Evolutionary conservation across 163 green algal species (phyloP).

Genomic region (Chlorella variabilis): DNA sequence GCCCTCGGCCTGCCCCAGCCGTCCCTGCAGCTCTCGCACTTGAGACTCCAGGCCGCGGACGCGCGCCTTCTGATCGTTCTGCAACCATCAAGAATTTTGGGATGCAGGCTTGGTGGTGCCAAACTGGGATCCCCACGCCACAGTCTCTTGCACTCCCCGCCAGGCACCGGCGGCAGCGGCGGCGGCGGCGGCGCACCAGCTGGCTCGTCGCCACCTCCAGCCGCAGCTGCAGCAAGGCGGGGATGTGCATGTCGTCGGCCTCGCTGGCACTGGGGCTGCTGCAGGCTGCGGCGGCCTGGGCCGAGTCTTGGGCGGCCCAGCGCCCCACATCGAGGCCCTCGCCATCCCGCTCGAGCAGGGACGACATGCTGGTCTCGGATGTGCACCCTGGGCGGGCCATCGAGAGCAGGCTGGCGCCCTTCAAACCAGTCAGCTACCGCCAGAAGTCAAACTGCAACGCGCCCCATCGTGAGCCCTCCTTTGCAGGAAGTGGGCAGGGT

Average conservation of each 20-base stretch:
- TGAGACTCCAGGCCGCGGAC: not conserved
- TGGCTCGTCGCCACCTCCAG: conserved; percentile 17
- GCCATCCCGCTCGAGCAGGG: not conserved
- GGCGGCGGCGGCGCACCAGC: conserved; percentile 12
- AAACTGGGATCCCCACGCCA: too few relatives aligned
- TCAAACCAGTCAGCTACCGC: not conserved
- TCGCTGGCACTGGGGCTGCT: conserved; percentile 21
- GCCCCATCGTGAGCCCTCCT: too few relatives aligned
- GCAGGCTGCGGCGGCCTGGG: conserved; percentile 1
- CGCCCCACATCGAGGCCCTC: not conserved
- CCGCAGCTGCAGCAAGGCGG: conserved; percentile 7
- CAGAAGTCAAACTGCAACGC: not conserved
- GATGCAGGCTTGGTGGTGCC: not conserved
- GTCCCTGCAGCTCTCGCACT: conserved; percentile 12
- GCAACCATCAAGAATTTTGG: not conserved
- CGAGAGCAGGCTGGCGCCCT: not conserved
- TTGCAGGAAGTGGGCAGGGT: too few relatives aligned
- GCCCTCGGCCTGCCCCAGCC: not conserved
- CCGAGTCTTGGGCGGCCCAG: conserved; percentile 7
- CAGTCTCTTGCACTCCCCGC: too few relatives aligned
- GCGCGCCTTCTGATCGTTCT: conserved; percentile 5
- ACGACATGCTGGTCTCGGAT: not conserved
- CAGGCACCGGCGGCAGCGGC: not conserved
- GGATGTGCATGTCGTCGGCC: not conserved
- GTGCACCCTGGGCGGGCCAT: not conserved